Evolutionary conservation across 768 basidiomycete species (phyloP).

Genomic region (Amanita rimosa): DNA sequence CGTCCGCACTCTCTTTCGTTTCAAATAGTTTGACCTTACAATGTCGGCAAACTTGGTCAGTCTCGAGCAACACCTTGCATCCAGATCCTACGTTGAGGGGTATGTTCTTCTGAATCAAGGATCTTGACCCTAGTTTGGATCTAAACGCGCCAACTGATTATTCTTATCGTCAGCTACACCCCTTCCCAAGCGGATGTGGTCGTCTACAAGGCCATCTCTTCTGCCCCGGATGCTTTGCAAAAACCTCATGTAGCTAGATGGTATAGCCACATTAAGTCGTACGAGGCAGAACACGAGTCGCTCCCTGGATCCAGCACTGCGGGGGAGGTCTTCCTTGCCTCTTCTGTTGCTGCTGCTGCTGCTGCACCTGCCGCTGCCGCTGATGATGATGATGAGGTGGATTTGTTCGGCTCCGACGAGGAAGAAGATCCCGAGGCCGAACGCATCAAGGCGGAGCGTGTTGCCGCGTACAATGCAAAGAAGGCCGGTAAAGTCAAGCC

Average conservation of each 20-base stretch:
- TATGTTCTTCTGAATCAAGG: constrained; percentile 28
- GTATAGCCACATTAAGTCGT: constrained; percentile 93
- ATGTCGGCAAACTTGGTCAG: constrained; percentile 63
- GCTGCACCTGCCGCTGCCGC: constrained; percentile 27
- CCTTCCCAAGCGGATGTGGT: constrained; percentile 92
- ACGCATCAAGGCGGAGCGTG: constrained; percentile 80
- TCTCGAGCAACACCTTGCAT: constrained; percentile 80
- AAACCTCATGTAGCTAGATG: constrained; percentile 77
- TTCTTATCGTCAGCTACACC: constrained; percentile 48
- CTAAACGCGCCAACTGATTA: constrained; percentile 6
- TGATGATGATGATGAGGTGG: constrained; percentile 49
- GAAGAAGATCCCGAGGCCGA: constrained; percentile 82
- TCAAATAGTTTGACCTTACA: constrained; percentile 13
- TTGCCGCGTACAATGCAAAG: constrained; percentile 87
- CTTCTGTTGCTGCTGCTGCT: constrained; percentile 30
- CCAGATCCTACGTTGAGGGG: constrained; percentile 89
- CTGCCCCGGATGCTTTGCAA: constrained; percentile 50
- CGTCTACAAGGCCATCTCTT: constrained; percentile 74
- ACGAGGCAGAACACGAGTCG: constrained; percentile 61
- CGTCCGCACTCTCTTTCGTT: not conserved
- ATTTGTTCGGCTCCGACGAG: constrained; percentile 82
- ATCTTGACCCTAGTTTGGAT: not conserved
- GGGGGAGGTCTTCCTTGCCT: constrained; percentile 58
- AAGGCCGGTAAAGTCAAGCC: constrained; percentile 88
- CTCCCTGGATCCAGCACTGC: constrained; percentile 83